These are phyloP conservation scores for Vanilla planifolia DNA, from an alignment of 106 monocot genomes.

Conservation along the genomic window DNA sequence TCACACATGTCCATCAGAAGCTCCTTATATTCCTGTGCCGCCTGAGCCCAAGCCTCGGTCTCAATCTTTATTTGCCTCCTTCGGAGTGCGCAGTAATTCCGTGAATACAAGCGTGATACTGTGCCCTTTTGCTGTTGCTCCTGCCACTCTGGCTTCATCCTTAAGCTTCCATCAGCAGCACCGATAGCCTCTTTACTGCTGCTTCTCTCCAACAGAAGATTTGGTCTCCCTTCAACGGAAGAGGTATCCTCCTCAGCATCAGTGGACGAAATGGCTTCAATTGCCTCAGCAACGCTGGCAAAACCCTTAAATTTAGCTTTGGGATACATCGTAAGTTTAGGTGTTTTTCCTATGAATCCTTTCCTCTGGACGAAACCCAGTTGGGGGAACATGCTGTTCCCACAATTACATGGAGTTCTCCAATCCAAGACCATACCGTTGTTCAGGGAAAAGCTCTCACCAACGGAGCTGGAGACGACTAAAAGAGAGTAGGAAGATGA, in stretches of 20 bases:
- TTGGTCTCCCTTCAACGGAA: background rate
- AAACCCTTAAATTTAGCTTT: background rate
- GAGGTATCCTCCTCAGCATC: background rate
- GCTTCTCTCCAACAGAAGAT: background rate
- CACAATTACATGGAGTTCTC: background rate
- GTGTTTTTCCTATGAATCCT: background rate
- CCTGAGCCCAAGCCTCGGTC: slow-evolving; percentile 92
- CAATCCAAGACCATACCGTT: background rate
- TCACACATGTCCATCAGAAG: slow-evolving; percentile 80
- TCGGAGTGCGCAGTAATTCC: slow-evolving; percentile 41
- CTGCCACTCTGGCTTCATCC: background rate
- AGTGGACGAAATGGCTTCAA: slow-evolving; percentile 7
- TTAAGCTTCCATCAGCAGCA: background rate
- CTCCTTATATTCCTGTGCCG: slow-evolving; percentile 86
- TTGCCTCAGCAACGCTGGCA: slow-evolving; percentile 8
- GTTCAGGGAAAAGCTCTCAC: background rate
- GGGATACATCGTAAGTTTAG: background rate
- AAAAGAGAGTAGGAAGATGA: background rate
- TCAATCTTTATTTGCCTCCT: slow-evolving; percentile 76
- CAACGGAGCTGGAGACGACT: background rate
- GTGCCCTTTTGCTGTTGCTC: background rate
- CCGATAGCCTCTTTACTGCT: background rate
- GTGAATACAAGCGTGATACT: slow-evolving; percentile 19
- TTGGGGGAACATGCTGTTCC: background rate
- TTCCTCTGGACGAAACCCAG: background rate